These are phyloP conservation scores for Azolla pinnata DNA, from an alignment of 75 land plant species.

Conservation along the genomic window DNA sequence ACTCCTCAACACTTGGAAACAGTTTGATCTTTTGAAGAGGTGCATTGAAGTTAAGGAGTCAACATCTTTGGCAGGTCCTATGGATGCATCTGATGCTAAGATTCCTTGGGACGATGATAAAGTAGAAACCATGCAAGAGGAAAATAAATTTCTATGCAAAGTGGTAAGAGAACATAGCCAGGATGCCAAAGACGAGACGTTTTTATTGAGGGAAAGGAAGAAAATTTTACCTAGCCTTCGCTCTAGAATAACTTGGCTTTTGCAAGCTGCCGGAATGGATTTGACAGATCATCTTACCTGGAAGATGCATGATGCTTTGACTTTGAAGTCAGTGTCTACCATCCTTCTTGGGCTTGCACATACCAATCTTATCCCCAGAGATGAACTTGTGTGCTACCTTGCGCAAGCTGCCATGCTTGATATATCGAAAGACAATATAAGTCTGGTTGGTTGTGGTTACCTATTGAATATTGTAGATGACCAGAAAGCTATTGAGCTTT, in stretches of 20 bases:
- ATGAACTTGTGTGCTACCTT: slow-evolving; percentile 53
- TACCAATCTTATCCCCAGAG: slow-evolving; percentile 46
- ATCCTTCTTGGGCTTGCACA: slow-evolving; percentile 59
- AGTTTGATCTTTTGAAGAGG: slow-evolving; percentile 35
- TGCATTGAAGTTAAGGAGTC: background rate
- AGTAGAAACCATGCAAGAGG: no score
- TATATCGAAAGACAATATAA: slow-evolving; percentile 41
- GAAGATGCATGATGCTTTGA: background rate
- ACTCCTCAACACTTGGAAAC: slow-evolving; percentile 87
- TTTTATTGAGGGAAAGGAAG: background rate
- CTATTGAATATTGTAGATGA: slow-evolving; percentile 71
- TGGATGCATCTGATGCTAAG: no score
- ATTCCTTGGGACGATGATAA: no score
- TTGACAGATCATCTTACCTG: background rate
- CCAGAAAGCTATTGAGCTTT: slow-evolving; percentile 52
- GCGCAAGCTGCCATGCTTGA: slow-evolving; percentile 51
- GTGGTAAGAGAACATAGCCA: background rate
- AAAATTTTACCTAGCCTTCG: slow-evolving; percentile 6
- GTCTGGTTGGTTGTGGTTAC: slow-evolving; percentile 47
- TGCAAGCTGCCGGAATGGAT: slow-evolving; percentile 9
- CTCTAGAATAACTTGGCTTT: slow-evolving; percentile 67
- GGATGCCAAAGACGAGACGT: background rate
- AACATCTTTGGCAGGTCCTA: no score
- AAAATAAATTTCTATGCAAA: no score
- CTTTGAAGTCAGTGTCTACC: slow-evolving; percentile 20